Evolutionary conservation across 257 asterid genomes (phyloP).

Genomic region (Capsicum pubescens): DNA sequence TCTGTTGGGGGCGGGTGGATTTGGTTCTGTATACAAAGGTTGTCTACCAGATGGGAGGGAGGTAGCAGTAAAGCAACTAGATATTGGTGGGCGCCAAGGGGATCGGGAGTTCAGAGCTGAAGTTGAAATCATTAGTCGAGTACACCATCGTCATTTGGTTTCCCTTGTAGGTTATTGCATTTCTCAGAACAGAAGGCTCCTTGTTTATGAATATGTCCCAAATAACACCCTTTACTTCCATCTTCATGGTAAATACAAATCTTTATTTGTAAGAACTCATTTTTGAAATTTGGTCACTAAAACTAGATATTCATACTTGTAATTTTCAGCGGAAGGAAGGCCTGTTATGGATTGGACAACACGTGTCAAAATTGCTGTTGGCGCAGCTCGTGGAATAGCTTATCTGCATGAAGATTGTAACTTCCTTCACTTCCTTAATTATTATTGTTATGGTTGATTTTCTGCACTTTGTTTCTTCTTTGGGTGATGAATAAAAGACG

Average conservation of each 20-base stretch:
- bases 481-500: background rate
- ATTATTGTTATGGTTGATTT: slow-evolving; percentile 1
- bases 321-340: slow-evolving; percentile 58
- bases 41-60: slow-evolving; percentile 69
- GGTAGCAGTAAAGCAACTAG: slow-evolving; percentile 89
- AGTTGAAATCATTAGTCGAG: slow-evolving; percentile 90
- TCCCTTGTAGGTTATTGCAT: slow-evolving; percentile 96
- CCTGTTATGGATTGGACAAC: slow-evolving; percentile 83
- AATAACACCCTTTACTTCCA: slow-evolving; percentile 91
- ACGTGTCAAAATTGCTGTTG: slow-evolving; percentile 82
- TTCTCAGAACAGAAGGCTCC: slow-evolving; percentile 78
- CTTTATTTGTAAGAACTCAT: background rate
- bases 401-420: slow-evolving; percentile 99
- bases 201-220: slow-evolving; percentile 82
- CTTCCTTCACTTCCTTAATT: background rate
- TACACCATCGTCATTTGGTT: slow-evolving; percentile 98
- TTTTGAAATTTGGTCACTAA: slow-evolving; percentile 26
- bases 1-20: slow-evolving; percentile 91
- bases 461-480: slow-evolving; percentile 2
- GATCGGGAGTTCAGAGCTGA: slow-evolving; percentile 96
- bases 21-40: slow-evolving; percentile 93
- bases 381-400: slow-evolving; percentile 98
- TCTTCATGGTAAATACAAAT: slow-evolving; percentile 77
- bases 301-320: slow-evolving; percentile 28
- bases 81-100: slow-evolving; percentile 83